Evolutionary conservation across 805 yeast genomes (phyloP), one percentile per base, ranked within the genome.

Genomic region (Zygosaccharomyces bailii): DNA sequence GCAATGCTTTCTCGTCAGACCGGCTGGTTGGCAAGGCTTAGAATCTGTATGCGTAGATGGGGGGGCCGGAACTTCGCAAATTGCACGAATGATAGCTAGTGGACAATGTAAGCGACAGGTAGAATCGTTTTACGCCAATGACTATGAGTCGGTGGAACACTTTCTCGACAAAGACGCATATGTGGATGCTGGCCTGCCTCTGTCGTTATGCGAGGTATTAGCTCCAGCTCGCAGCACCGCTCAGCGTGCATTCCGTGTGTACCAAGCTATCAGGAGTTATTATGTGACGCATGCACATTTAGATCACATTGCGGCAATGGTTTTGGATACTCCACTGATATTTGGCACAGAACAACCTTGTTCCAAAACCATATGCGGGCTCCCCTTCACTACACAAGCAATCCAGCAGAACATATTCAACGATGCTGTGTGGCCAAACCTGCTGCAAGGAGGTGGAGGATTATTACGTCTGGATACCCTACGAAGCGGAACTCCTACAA

Each of bases 241-340:
- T 10, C 24, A 34, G 31, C 42, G 59, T 17, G 57, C 75, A 3
- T 52, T 54, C 36, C 40, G 50, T 23, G 31, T 80, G 4, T 61
- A 71, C 23, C 62, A 65, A 4, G 50, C 61, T 5, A 58, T 81
- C 2, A 57, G 66, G 5, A 67, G 67, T 24, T 78, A 74, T 50
- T 67, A 82, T 38, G 74, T 89, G 20, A 78, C 96, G 0, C 97
- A 89, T 63, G 78, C 91, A 0, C 97, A 89, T 63, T 59, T 89
- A 41, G 97, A 89, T 61, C 97, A 89, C 60, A 71, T 87, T 10
- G 60, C 75, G 7, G 86, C 84, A 0, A 58, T 89, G 38, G 78
- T 82, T 0, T 65, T 89, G 42, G 88, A 88, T 57, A 78, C 90
- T 2, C 86, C 96, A 0, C 71, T 55, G 5, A 45, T 52, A 3